phyloP scores from a whole-genome alignment of 2,329 filamentous ascomycete species.

The Pseudogymnoascus sp. region DNA sequence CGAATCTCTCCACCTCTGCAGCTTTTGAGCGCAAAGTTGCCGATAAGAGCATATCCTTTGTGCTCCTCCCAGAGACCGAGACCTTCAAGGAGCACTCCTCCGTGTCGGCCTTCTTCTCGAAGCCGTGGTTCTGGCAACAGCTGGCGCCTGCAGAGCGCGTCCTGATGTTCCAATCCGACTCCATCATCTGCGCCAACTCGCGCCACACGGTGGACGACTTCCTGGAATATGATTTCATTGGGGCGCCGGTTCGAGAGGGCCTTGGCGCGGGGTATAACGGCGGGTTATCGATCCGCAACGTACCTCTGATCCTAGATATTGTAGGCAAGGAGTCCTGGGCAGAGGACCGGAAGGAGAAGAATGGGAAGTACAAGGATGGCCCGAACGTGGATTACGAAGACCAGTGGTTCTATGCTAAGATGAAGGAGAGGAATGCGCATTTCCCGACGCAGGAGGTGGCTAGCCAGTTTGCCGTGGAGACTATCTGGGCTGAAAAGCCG shows the following conservation, averaged over 20 bases:
- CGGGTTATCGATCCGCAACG: slow-evolving; percentile 31
- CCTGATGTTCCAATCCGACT: slow-evolving; percentile 30
- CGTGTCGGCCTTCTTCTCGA: slow-evolving; percentile 25
- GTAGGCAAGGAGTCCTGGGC: slow-evolving; percentile 17
- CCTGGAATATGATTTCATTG: slow-evolving; percentile 30
- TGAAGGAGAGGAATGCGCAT: slow-evolving; percentile 13
- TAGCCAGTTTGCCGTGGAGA: slow-evolving; percentile 25
- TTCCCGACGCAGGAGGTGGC: slow-evolving; percentile 23
- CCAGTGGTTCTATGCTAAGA: slow-evolving; percentile 21
- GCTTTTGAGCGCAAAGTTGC: slow-evolving; percentile 31
- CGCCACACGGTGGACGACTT: slow-evolving; percentile 28
- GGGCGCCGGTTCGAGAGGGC: slow-evolving; percentile 24
- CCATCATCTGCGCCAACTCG: slow-evolving; percentile 29
- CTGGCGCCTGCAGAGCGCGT: slow-evolving; percentile 26
- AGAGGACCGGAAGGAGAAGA: slow-evolving; percentile 1
- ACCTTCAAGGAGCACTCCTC: slow-evolving; percentile 26
- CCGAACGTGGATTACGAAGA: slow-evolving; percentile 21
- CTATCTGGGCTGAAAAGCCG: slow-evolving; percentile 25
- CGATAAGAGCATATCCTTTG: slow-evolving; percentile 29
- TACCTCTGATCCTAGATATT: slow-evolving; percentile 26
- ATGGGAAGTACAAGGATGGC: not conserved
- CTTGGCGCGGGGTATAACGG: slow-evolving; percentile 28
- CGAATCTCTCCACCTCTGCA: slow-evolving; percentile 21
- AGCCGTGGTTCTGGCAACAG: slow-evolving; percentile 27
- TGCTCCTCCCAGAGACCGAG: slow-evolving; percentile 30